A percentile compares a stretch with the other conserved stretches of the same genome.
phyloP scores from a whole-genome alignment of 1,284 basidiomycete species.

The Microstroma glucosiphilum region DNA sequence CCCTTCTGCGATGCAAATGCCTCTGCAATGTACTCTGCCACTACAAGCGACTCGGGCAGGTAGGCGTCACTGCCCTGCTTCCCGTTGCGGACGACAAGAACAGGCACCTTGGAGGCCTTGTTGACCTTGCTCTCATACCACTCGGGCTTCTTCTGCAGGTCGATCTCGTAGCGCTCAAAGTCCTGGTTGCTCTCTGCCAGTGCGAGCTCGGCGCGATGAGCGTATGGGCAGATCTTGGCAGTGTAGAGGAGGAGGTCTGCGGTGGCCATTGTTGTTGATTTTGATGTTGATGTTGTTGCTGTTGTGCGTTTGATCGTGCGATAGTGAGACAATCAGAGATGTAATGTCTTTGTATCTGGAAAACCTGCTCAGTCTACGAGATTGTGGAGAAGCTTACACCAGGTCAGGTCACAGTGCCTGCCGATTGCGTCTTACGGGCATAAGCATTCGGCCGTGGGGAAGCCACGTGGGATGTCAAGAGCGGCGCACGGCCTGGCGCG shows the following conservation, averaged over 20 bases:
- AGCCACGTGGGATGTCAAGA: too few relatives aligned
- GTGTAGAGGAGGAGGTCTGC: conserved; percentile 17
- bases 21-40: conserved; percentile 22
- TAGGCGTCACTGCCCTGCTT: conserved; percentile 5
- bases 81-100: conserved; percentile 5
- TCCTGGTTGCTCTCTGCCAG: conserved; percentile 9
- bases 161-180: conserved; percentile 17
- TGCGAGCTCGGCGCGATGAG: conserved; percentile 18
- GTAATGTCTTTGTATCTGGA: too few relatives aligned
- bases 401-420: too few relatives aligned
- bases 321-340: too few relatives aligned
- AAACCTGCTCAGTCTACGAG: too few relatives aligned
- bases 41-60: conserved; percentile 19
- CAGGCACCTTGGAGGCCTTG: conserved; percentile 20
- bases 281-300: too few relatives aligned
- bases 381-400: too few relatives aligned
- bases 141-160: conserved; percentile 18
- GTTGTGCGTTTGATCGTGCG: too few relatives aligned
- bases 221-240: conserved; percentile 22
- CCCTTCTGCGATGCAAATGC: background rate
- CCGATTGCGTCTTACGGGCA: too few relatives aligned
- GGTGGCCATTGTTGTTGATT: too few relatives aligned
- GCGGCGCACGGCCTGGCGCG: too few relatives aligned
- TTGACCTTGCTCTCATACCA: conserved; percentile 19
- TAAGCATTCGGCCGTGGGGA: too few relatives aligned